Evolutionary conservation across 768 basidiomycete species (phyloP).

Genomic region (Pleurotus sapidus): DNA sequence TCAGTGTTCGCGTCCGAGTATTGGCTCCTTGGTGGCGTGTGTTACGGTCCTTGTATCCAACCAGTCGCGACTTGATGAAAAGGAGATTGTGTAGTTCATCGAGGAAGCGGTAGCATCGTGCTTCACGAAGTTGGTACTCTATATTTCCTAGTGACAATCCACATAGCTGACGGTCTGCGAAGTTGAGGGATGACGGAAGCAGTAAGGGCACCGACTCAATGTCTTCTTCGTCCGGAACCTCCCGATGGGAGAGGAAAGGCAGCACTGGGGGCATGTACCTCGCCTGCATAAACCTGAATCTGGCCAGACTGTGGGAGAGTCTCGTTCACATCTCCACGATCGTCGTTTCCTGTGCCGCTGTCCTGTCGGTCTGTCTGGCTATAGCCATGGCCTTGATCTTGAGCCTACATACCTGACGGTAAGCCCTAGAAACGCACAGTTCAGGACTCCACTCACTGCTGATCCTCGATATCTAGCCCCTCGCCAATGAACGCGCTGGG

Average conservation of each 20-base stretch:
- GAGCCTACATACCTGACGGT: background rate
- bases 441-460: conserved; percentile 12
- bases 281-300: background rate
- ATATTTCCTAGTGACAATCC: background rate
- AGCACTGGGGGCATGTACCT: background rate
- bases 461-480: conserved; percentile 11
- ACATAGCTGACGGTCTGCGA: background rate
- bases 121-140: background rate
- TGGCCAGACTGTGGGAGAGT: background rate
- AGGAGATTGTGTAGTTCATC: background rate
- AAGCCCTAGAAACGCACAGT: background rate
- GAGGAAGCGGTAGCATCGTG: background rate
- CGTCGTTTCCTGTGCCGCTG: background rate
- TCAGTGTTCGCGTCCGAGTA: background rate
- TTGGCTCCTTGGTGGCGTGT: background rate
- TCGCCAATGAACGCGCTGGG: background rate
- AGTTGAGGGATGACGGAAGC: background rate
- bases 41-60: background rate
- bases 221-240: background rate
- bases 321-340: background rate
- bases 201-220: background rate
- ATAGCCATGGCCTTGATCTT: background rate
- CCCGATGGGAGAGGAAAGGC: background rate
- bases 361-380: background rate
- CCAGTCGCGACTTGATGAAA: background rate